phyloP scores from a whole-genome alignment of 2,329 filamentous ascomycete species.

The Beauveria asiatica region DNA sequence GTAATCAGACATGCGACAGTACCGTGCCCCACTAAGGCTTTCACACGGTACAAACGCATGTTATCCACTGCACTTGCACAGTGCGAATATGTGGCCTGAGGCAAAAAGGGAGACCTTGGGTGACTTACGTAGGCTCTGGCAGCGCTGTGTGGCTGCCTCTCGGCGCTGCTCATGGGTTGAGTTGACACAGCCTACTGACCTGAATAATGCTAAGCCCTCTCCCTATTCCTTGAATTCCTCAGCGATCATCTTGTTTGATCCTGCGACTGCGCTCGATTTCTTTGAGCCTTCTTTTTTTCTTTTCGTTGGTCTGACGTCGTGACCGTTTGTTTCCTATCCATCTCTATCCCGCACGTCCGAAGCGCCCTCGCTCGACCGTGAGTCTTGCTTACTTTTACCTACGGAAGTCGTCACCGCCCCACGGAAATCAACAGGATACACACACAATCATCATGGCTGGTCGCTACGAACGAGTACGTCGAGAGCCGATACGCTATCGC shows the following conservation, averaged over 20 bases:
- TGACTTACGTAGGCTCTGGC: background rate
- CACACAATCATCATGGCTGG: conserved; percentile 36
- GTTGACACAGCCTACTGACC: conserved; percentile 1
- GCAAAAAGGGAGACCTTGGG: conserved; percentile 2
- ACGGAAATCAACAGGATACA: conserved; percentile 7
- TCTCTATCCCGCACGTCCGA: background rate
- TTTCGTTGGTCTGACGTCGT: background rate
- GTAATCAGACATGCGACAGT: conserved; percentile 3
- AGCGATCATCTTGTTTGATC: conserved; percentile 13
- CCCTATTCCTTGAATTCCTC: conserved; percentile 6
- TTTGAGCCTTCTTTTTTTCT: conserved; percentile 13
- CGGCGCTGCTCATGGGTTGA: conserved; percentile 8
- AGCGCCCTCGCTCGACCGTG: background rate
- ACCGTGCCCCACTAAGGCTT: background rate
- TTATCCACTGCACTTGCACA: background rate
- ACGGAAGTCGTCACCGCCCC: background rate
- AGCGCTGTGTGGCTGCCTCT: conserved; percentile 1
- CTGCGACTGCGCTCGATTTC: conserved; percentile 6
- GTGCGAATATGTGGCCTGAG: conserved; percentile 3
- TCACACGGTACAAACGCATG: background rate
- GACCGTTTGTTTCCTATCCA: background rate
- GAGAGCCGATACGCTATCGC: background rate
- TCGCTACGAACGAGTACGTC: conserved; percentile 50
- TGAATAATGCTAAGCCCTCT: background rate
- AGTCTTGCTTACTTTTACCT: background rate